These are phyloP conservation scores for Kockiozyma suomiensis DNA, from an alignment of 805 yeast species.

Conservation along the genomic window DNA sequence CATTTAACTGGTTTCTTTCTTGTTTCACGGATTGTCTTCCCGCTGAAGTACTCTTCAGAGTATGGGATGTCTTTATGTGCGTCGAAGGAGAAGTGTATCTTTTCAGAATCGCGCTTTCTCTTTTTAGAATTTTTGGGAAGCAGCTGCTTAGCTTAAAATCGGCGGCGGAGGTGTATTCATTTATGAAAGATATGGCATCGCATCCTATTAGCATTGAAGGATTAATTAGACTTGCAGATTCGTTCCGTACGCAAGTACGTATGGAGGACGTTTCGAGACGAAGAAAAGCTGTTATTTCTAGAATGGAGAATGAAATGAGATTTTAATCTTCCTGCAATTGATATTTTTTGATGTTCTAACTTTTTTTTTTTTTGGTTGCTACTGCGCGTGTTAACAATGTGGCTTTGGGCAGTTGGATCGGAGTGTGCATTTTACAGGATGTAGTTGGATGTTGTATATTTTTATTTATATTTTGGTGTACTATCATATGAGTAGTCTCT, in stretches of 20 bases:
- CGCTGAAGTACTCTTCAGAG: constrained; percentile 53
- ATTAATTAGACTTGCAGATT: constrained; percentile 37
- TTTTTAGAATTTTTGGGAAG: constrained; percentile 39
- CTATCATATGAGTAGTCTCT: too few relatives aligned
- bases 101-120: constrained; percentile 42
- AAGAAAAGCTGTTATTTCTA: constrained; percentile 29
- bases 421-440: background rate
- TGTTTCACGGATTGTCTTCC: constrained; percentile 57
- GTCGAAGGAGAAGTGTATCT: constrained; percentile 46
- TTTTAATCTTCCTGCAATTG: background rate
- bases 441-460: too few relatives aligned
- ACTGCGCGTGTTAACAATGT: too few relatives aligned
- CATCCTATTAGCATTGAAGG: constrained; percentile 40
- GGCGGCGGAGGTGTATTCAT: constrained; percentile 41
- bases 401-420: background rate
- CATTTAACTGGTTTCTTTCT: constrained; percentile 61
- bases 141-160: constrained; percentile 35
- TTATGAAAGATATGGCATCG: constrained; percentile 40
- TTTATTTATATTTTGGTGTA: too few relatives aligned
- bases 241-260: constrained; percentile 32
- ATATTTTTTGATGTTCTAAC: background rate
- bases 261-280: constrained; percentile 35
- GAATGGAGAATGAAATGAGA: constrained; percentile 35
- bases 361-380: background rate
- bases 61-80: constrained; percentile 55